Evolutionary conservation across 768 basidiomycete genomes (phyloP).

Genomic region (Suillus sp.): DNA sequence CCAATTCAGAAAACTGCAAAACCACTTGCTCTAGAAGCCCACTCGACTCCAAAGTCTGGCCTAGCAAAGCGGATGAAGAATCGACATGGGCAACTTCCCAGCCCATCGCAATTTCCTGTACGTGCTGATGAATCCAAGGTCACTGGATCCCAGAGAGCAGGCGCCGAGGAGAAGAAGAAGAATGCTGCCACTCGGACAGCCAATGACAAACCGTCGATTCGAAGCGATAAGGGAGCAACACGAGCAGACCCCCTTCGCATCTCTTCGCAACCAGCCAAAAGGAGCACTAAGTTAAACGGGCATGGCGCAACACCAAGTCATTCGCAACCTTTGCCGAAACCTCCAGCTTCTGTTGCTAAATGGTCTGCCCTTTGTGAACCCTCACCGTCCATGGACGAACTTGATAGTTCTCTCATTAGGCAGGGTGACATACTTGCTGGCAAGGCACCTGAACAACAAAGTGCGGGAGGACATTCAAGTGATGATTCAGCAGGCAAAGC

Average conservation of each 20-base stretch:
- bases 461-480: conserved; percentile 6
- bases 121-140: conserved; percentile 3
- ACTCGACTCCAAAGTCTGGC: conserved; percentile 33
- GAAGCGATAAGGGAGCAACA: neutral
- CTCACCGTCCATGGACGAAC: conserved; percentile 36
- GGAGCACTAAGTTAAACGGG: too few relatives aligned
- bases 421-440: neutral
- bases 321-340: conserved; percentile 1
- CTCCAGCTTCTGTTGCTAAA: conserved; percentile 17
- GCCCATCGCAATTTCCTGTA: conserved; percentile 2
- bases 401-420: conserved; percentile 30
- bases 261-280: conserved; percentile 1
- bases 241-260: neutral
- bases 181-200: neutral
- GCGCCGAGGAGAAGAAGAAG: neutral
- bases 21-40: conserved; percentile 13
- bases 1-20: conserved; percentile 11
- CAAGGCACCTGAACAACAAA: conserved; percentile 18
- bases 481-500: conserved; percentile 9
- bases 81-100: conserved; percentile 21
- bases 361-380: conserved; percentile 37
- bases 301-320: neutral
- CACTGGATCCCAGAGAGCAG: neutral
- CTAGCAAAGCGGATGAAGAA: conserved; percentile 46
- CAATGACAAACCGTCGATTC: neutral